Base-by-base conservation (phyloP, 768 basidiomycete species). In the Clitopilus hobsonii region DNA sequence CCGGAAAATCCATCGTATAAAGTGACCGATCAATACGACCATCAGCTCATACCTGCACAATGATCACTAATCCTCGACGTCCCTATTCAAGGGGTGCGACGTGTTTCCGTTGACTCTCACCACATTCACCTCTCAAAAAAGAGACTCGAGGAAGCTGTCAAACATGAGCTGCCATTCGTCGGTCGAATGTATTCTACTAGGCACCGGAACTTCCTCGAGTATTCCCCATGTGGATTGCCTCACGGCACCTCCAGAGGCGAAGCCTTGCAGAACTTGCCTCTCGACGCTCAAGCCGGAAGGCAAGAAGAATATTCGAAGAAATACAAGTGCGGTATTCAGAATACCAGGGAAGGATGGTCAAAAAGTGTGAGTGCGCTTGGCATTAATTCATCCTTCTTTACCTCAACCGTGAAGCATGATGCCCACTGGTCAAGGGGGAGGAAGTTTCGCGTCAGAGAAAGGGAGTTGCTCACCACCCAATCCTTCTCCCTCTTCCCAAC, bases 281-380 rank as follows among this genome's bases (percentile, higher is more conserved):
- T 85, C 87, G 29, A 84, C 89, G 25, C 71, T 85, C 56, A 78
- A 66, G 0, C 81, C 83, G 0, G 83, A 84, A 57, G 91, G 92
- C 11, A 86, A 83, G 79, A 90, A 85, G 71, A 97, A 96, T 61
- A 79, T 85, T 29, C 70, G 94, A 47, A 80, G 94, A 52, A 96
- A 96, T 65, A 95, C 93, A 6, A 85, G 88, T 55, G 84, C 79
- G 14, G 81, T 86, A 2, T 60, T 93, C 52, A 74, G 86, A 49
- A 70, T 83, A 54, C 68, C 63, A 25, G 70, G 67, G 10, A 72
- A 65, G 53, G 69, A 75, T 57, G 75, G 73, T n/a, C 54, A 68
- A 36, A 65, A 61, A 54, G 79, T 72, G 88, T 92, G 64, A 58
- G 86, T 76, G 20, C 58, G 61, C 57, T 45, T n/a, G 53, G n/a